These are phyloP conservation scores for Claviceps sp. DNA, from an alignment of 2,329 filamentous ascomycete species.

Conservation along the genomic window DNA sequence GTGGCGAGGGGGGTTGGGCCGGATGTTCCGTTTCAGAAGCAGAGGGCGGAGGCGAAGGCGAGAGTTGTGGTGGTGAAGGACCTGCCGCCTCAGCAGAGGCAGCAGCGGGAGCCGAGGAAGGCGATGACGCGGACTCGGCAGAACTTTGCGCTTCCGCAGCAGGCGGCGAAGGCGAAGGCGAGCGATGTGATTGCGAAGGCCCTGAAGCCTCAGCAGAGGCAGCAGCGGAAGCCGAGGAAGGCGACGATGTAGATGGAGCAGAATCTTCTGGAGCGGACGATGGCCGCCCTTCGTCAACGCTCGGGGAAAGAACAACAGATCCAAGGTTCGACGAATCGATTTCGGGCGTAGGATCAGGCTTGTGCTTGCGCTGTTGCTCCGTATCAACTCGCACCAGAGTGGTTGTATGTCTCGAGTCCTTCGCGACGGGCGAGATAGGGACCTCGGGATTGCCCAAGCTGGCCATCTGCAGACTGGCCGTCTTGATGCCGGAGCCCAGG, in stretches of 20 bases:
- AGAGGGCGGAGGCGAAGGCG: neutral
- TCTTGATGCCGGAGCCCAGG: slow-evolving; percentile 4
- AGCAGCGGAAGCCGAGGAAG: neutral
- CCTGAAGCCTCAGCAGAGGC: neutral
- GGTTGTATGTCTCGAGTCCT: neutral
- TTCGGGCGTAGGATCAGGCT: neutral
- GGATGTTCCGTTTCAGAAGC: neutral
- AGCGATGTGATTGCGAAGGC: neutral
- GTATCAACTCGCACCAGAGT: neutral
- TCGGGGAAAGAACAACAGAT: neutral
- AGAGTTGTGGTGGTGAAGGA: neutral
- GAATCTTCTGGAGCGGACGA: neutral
- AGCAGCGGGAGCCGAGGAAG: neutral
- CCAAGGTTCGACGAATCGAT: neutral
- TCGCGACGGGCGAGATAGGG: neutral
- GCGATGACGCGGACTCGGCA: neutral
- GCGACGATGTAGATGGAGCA: neutral
- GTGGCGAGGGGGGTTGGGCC: neutral
- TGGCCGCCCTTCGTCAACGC: neutral
- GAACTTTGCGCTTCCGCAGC: neutral
- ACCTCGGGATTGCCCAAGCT: slow-evolving; percentile 3
- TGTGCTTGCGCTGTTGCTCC: neutral
- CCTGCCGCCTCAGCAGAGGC: neutral
- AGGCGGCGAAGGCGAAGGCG: too few species aligned
- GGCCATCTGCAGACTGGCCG: slow-evolving; percentile 6